phyloP scores from a whole-genome alignment of 176 grass and related monocot genomes.

The Dactylis glomerata region DNA sequence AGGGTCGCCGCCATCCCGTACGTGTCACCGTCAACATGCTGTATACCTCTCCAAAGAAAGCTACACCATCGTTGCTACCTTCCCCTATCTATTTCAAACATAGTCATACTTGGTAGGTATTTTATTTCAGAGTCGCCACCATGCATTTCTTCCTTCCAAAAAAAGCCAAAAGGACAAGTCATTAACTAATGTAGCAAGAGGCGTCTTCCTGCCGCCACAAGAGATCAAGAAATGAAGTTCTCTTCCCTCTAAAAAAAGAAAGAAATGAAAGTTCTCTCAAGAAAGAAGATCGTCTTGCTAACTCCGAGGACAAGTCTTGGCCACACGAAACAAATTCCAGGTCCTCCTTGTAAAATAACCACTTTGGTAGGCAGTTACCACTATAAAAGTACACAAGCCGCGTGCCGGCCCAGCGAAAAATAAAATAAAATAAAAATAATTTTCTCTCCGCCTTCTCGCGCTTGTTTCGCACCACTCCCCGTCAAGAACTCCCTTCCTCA shows the following conservation, averaged over 20 bases:
- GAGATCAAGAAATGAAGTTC: too few relatives aligned
- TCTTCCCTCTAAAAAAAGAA: too few relatives aligned
- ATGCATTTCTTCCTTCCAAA: not conserved
- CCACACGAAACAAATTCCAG: not conserved
- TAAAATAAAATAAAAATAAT: not conserved
- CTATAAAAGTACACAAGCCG: not conserved
- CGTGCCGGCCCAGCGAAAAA: not conserved
- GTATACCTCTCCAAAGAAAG: not conserved
- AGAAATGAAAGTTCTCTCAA: too few relatives aligned
- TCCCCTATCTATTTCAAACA: not conserved
- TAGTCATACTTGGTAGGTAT: not conserved
- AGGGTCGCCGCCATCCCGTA: not conserved
- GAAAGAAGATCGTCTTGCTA: slow-evolving; percentile 9
- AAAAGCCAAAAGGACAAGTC: not conserved
- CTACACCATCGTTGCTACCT: not conserved
- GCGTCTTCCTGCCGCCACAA: slow-evolving; percentile 1
- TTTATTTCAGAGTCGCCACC: not conserved
- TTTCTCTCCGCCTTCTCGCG: not conserved
- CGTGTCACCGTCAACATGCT: not conserved
- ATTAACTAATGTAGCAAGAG: not conserved
- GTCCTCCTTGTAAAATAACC: not conserved
- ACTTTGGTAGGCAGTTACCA: not conserved
- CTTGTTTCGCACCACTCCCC: not conserved
- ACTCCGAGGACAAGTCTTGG: not conserved
- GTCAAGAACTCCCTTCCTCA: not conserved